Evolutionary conservation across 2,329 filamentous ascomycete genomes (phyloP), one percentile per base, ranked within the genome.

Genomic region (Hortaea werneckii): DNA sequence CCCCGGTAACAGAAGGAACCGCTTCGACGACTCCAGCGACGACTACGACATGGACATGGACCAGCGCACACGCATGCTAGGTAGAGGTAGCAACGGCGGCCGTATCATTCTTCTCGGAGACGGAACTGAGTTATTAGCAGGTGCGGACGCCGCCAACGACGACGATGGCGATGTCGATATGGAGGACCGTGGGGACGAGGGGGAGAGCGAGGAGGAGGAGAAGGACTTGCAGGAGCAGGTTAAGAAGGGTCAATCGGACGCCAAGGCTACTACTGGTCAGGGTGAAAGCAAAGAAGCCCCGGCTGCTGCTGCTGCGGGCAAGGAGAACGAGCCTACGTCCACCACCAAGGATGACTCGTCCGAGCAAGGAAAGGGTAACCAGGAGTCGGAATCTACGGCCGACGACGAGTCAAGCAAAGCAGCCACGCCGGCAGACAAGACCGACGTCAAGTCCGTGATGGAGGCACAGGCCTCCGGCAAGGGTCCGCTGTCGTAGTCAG

Each of bases 51-150:
- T 85, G 68, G 82, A 87, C 60, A 75, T 79, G 66, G 80, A 85
- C 59, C 77, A 78, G 65, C 70, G 73, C 57, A 83, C 85, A 61
- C 78, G 79, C 53, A 71, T 78, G 58, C 73, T 81, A 67, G 83
- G 82, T 65, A 84, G 83, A 65, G 79, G 80, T 66, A 71, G 73
- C 32, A 40, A 37, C 29, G 46, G 47, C 48, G 87, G 88, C 57
- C 82, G 89, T 59, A 88, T 95, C 66, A 96, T 96, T 67, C 82
- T 95, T 64, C 79, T 98, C 57, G 89, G 90, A 56, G 89, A 96
- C 72, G 92, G 90, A 60, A 94, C 87, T 61, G 89, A 95, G 73
- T 80, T 94, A 65, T 75, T 89, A 61, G 87, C 87, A 57, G 32
- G 32, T 35, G 8, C 32, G n/a, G 87, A 92, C 67, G 85, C 85